Evolutionary conservation across 257 asterid species (phyloP), one percentile per base, ranked within the genome.

Genomic region (Mentha longifolia): DNA sequence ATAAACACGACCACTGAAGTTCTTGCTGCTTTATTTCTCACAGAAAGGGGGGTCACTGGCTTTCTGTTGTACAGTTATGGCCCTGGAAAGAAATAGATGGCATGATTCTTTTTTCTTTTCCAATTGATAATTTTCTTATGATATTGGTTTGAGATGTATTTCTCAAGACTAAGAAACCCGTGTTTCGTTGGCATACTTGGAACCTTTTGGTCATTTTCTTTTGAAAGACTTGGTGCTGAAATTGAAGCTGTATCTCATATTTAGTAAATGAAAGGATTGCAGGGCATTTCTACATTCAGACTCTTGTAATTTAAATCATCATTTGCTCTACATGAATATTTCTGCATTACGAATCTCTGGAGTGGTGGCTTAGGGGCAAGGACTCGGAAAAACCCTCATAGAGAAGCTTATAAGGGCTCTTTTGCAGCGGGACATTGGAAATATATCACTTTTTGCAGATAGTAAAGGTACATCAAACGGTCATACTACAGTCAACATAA

Each of bases 361-460:
- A 35, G 39, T 35, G 47, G 35, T 55, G 71, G 67, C 61, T 82
- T 60, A 94, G 99, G 99, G 99, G 22, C 99, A 86, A 85, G 98
- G 98, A 62, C 96, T 95, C 31, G 98, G 99, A 65, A 95, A 92
- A 77, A 85, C 86, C 65, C 96, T 95, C 54, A 76, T 92, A 39
- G 98, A 95, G 85, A 95, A 95, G 83, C 89, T 95, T 42, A 80
- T 92, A 74, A 79, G 89, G 81, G 59, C 95, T 41, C 97, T 94
- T 70, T 63, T 94, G 77, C 98, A 88, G 74, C 83, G 91, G 78
- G 98, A 92, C 79, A 95, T 95, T 61, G 96, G 98, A 65, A 95
- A 95, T 72, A 92, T 95, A 75, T 81, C 98, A 46, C 90, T 92
- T 28, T 95, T 92, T 51, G 98, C 95, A n/a, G 97, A 95, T 77